Base-by-base conservation (phyloP, 768 basidiomycete species). In the Boletus rubescentipes region DNA sequence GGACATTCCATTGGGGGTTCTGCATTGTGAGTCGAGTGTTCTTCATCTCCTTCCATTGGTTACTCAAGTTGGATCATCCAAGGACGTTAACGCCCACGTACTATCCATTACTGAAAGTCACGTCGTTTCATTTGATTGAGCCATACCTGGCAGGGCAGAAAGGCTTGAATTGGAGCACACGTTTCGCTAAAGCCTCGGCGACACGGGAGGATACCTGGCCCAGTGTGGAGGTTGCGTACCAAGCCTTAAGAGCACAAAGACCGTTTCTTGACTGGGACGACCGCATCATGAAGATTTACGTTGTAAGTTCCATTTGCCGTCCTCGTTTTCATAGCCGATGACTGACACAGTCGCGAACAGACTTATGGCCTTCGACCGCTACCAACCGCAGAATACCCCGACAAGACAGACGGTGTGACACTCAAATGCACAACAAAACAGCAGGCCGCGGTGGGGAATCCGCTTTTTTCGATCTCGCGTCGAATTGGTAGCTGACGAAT, bases 71-170 rank as follows among this genome's bases (percentile, higher is more conserved):
- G 5, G 6, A 30, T 15, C 7, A 16, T 3, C 12, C 18, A 34
- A 54, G 52, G 3, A 30, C 51, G 12, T 14, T 46, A 11, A n/a
- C 37, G 4, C 21, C 56, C 5, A 54, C 30, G 4, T 51, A 40
- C 34, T 30, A 15, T 30, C 59, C 50, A 5, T 18, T 18, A 20
- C 30, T 61, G 31, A 53, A 43, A 20, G 23, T 60, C 26, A 34
- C 42, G 9, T 58, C 56, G 5, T 44, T 54, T 4, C 56, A 60
- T 23, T 30, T 60, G 8, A 14, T 58, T 3, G 49, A 51, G 31
- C 39, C 49, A 10, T 9, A 12, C 15, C 14, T 51, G 9, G 0
- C 48, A 5, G 21, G 16, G 15, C 11, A 43, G 16, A 20, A 35
- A 1, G 21, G 9, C 7, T 10, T 23, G 37, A 15, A 36, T 0